Evolutionary conservation across 2,329 filamentous ascomycete species (phyloP).

Genomic region (Aureobasidium pullulans): DNA sequence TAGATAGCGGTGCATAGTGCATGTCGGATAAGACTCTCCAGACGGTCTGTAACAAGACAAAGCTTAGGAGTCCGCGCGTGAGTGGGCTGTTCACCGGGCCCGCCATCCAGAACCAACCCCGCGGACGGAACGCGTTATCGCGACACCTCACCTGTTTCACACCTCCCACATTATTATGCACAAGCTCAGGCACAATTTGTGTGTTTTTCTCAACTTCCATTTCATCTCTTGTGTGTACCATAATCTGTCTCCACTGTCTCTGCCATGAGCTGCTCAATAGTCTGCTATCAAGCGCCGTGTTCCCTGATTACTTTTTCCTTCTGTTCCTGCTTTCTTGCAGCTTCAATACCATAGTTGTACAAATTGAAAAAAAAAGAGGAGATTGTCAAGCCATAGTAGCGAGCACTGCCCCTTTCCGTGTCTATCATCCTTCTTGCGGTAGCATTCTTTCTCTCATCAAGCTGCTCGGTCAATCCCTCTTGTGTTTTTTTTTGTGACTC

Average conservation of each 20-base stretch:
- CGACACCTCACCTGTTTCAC: neutral
- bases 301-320: neutral
- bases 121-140: neutral
- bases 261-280: neutral
- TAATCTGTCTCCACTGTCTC: neutral
- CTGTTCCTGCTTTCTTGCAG: neutral
- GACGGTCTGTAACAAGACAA: too few species aligned
- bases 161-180: neutral
- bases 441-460: neutral
- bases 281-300: neutral
- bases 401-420: neutral
- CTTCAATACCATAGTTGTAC: neutral
- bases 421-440: neutral
- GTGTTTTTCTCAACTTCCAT: neutral
- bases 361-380: neutral
- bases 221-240: neutral
- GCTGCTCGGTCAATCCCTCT: neutral
- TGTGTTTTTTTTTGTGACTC: neutral
- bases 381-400: neutral
- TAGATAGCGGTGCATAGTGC: too few species aligned
- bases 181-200: neutral
- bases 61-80: too few species aligned
- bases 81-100: neutral
- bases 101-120: neutral
- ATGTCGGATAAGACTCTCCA: too few species aligned